Conservation (phyloP, 1,284 basidiomycete species). For the Salmacisia buchloeana region DNA sequence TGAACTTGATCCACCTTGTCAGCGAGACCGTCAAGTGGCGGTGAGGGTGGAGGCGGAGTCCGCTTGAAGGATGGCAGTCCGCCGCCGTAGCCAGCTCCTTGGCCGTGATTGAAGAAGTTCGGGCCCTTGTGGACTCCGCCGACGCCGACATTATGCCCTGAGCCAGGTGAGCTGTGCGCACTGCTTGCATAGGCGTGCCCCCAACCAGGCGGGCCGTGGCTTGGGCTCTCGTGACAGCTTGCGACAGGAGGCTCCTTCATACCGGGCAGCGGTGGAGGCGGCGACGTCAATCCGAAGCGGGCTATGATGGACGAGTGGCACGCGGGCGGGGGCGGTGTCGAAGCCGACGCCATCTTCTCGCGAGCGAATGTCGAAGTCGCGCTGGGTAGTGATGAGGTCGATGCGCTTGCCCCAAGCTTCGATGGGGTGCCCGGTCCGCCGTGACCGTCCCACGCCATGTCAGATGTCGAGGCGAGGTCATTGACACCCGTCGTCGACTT, state of each 20-base stretch:
- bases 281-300: constrained; percentile 26
- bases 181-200: neutral
- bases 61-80: neutral
- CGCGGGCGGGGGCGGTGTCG: neutral
- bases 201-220: neutral
- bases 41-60: neutral
- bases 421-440: neutral
- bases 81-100: neutral
- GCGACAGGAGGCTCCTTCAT: constrained; percentile 12
- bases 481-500: neutral
- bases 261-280: constrained; percentile 30
- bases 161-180: neutral
- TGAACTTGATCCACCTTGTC: too few relatives aligned
- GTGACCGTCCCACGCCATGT: neutral
- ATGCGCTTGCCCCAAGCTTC: neutral
- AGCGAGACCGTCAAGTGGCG: neutral
- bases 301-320: constrained; percentile 13
- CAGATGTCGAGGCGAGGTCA: too few relatives aligned
- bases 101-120: neutral
- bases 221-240: neutral
- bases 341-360: neutral
- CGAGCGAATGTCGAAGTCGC: neutral
- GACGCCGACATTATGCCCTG: neutral
- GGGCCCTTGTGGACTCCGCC: neutral
- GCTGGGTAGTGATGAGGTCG: neutral